A percentile compares a stretch with the other conserved stretches of the same genome.
These are phyloP conservation scores for Henckelia pumila DNA, from an alignment of 257 asterid genomes.

Conservation along the genomic window DNA sequence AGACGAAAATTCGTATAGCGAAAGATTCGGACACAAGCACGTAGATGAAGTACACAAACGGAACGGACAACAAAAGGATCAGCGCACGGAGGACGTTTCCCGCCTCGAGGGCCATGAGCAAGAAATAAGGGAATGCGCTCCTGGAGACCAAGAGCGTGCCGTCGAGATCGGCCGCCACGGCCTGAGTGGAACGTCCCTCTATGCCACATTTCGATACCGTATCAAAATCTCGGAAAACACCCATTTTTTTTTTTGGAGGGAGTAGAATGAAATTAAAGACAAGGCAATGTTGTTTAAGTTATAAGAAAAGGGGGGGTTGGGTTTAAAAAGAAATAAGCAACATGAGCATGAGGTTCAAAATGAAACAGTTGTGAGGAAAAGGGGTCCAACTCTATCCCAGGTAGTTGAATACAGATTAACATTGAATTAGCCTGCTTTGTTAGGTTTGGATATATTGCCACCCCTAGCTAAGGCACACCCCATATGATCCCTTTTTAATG, in stretches of 20 bases:
- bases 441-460: constrained; percentile 36
- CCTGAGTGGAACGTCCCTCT: constrained; percentile 53
- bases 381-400: constrained; percentile 26
- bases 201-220: constrained; percentile 52
- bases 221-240: constrained; percentile 42
- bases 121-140: constrained; percentile 70
- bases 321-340: constrained; percentile 54
- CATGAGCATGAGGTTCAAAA: constrained; percentile 25
- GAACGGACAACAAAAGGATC: constrained; percentile 48
- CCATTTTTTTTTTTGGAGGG: constrained; percentile 39
- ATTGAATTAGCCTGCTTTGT: constrained; percentile 80
- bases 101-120: constrained; percentile 85
- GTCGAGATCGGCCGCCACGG: constrained; percentile 82
- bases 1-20: constrained; percentile 51
- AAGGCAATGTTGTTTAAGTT: too few species aligned
- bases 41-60: constrained; percentile 51
- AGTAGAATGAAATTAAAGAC: constrained; percentile 13
- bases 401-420: constrained; percentile 55
- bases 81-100: constrained; percentile 71
- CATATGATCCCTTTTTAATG: too few species aligned
- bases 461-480: too few species aligned
- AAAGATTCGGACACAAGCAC: constrained; percentile 57
- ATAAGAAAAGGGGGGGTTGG: constrained; percentile 20
- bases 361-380: constrained; percentile 43
- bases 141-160: constrained; percentile 65